Evolutionary conservation across 176 grass and related monocot species (phyloP).

Genomic region (Elymus sibiricus): DNA sequence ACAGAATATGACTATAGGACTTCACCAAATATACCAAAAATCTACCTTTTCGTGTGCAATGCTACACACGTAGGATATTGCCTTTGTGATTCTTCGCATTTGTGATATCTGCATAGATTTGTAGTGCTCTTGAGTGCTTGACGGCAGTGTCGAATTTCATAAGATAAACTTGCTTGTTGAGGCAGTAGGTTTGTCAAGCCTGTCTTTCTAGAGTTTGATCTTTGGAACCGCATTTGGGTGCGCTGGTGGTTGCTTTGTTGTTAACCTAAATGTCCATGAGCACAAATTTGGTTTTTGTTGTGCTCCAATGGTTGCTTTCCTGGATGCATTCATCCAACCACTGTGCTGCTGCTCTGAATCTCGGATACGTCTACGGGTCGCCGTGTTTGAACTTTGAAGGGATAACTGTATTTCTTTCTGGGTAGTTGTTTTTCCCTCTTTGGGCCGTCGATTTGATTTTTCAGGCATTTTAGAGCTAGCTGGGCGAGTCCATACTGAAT

Average conservation of each 20-base stretch:
- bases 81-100: too few relatives aligned
- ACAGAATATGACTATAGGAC: neutral
- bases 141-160: too few relatives aligned
- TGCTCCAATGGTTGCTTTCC: neutral
- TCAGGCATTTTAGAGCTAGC: neutral
- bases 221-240: too few relatives aligned
- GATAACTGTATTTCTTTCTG: neutral
- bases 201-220: neutral
- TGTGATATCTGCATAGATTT: too few relatives aligned
- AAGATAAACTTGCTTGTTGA: neutral
- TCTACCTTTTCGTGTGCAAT: too few relatives aligned
- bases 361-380: neutral
- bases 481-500: too few relatives aligned
- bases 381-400: neutral
- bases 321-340: neutral
- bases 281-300: neutral
- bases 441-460: neutral
- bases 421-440: too few relatives aligned
- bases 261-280: too few relatives aligned
- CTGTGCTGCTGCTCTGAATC: neutral
- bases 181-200: neutral
- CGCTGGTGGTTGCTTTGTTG: neutral
- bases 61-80: too few relatives aligned
- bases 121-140: too few relatives aligned
- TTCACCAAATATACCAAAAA: neutral